Percentiles rank a stretch among this genome's conserved stretches.
These are phyloP conservation scores for Blastocladiella britannica DNA, from an alignment of 192 early-diverging fungal genomes.

Conservation along the genomic window DNA sequence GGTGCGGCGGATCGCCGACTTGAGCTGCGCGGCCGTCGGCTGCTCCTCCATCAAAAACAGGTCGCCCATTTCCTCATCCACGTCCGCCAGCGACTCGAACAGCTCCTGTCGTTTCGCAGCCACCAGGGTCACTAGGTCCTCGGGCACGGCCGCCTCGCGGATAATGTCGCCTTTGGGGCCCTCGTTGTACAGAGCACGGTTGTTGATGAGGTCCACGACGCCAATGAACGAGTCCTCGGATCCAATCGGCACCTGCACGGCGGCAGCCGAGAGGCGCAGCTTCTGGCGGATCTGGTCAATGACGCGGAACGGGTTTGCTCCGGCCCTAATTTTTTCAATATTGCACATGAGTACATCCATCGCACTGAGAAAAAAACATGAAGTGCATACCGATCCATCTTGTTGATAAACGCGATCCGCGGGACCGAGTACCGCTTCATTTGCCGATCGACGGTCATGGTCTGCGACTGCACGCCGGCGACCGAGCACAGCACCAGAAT, in stretches of 20 bases:
- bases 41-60: constrained; percentile 55
- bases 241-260: constrained; percentile 69
- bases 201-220: constrained; percentile 72
- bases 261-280: constrained; percentile 53
- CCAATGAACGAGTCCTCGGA: constrained; percentile 69
- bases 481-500: constrained; percentile 66
- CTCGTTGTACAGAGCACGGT: constrained; percentile 76
- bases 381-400: constrained; percentile 50
- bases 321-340: constrained; percentile 20
- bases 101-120: constrained; percentile 51
- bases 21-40: constrained; percentile 45
- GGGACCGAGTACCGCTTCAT: constrained; percentile 77
- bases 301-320: constrained; percentile 60
- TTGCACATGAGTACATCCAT: neutral
- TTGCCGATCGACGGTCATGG: constrained; percentile 74
- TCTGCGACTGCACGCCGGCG: constrained; percentile 68
- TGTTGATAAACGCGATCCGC: constrained; percentile 72
- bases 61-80: constrained; percentile 65
- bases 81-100: constrained; percentile 54
- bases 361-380: neutral
- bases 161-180: constrained; percentile 62
- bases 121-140: constrained; percentile 34
- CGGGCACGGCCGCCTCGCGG: constrained; percentile 48
- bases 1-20: constrained; percentile 48
- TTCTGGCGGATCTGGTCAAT: constrained; percentile 62